phyloP scores from a whole-genome alignment of 2,329 filamentous ascomycete species.

The Scedosporium minutisporum region DNA sequence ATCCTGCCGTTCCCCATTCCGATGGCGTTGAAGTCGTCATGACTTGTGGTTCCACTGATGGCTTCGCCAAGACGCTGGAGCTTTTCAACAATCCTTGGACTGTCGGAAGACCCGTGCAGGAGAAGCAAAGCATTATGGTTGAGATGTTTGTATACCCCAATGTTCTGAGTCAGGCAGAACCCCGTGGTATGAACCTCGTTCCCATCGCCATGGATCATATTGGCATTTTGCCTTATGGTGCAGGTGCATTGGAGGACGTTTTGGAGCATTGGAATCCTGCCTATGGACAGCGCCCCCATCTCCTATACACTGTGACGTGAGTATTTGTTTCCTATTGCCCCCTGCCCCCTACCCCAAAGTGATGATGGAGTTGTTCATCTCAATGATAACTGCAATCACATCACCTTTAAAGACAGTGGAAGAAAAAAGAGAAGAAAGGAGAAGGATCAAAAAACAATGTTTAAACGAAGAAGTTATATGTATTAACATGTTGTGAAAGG shows the following conservation, averaged over 20 bases:
- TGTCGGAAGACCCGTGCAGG: slow-evolving; percentile 53
- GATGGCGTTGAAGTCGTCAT: slow-evolving; percentile 69
- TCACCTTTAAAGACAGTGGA: neutral
- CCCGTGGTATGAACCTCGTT: slow-evolving; percentile 62
- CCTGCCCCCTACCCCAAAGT: neutral
- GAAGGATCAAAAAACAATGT: neutral
- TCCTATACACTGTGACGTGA: slow-evolving; percentile 79
- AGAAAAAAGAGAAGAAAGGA: neutral
- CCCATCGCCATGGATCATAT: slow-evolving; percentile 67
- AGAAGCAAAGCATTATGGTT: slow-evolving; percentile 67
- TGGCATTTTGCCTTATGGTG: slow-evolving; percentile 68
- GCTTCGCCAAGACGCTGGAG: slow-evolving; percentile 68
- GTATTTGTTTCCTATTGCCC: slow-evolving; percentile 33
- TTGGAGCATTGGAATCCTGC: slow-evolving; percentile 71
- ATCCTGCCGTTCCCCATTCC: slow-evolving; percentile 72
- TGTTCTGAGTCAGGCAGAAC: slow-evolving; percentile 55
- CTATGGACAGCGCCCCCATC: slow-evolving; percentile 65
- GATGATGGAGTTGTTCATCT: neutral
- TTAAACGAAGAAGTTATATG: neutral
- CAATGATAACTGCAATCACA: too few relatives aligned
- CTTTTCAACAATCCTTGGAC: slow-evolving; percentile 69
- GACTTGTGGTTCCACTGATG: slow-evolving; percentile 77
- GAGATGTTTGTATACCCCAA: slow-evolving; percentile 79
- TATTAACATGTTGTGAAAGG: neutral
- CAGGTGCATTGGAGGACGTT: slow-evolving; percentile 67